phyloP scores from a whole-genome alignment of 1,139 yeast species.

The Taphrina flavorubra region DNA sequence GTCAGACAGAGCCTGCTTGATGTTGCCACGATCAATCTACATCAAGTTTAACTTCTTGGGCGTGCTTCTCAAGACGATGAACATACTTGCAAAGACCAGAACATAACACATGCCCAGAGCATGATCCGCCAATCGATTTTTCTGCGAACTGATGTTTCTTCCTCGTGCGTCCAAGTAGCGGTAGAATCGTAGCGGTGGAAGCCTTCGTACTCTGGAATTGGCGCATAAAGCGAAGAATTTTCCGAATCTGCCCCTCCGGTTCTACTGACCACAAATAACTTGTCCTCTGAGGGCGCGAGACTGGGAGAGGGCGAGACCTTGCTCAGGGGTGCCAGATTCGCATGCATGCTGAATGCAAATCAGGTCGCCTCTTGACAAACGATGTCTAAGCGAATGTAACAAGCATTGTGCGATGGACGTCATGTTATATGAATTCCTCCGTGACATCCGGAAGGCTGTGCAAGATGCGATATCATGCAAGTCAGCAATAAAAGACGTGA shows the following conservation, averaged over 20 bases:
- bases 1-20: slow-evolving; percentile 55
- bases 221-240: slow-evolving; percentile 48
- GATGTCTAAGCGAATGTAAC: neutral
- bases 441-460: neutral
- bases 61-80: neutral
- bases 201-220: slow-evolving; percentile 60
- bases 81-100: slow-evolving; percentile 59
- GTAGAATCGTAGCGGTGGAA: slow-evolving; percentile 58
- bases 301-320: slow-evolving; percentile 8
- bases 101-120: slow-evolving; percentile 58
- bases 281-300: neutral
- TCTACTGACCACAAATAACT: neutral
- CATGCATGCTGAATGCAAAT: neutral
- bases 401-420: neutral
- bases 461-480: slow-evolving; percentile 1
- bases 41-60: neutral
- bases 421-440: too few relatives aligned
- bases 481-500: slow-evolving; percentile 11
- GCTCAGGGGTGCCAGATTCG: slow-evolving; percentile 4
- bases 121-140: slow-evolving; percentile 58
- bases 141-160: slow-evolving; percentile 55
- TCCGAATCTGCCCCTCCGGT: slow-evolving; percentile 1
- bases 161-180: slow-evolving; percentile 57
- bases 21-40: slow-evolving; percentile 23
- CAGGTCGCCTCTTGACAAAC: neutral